Base-by-base conservation (phyloP, 805 yeast species). In the Starmerella ratchasimensis region DNA sequence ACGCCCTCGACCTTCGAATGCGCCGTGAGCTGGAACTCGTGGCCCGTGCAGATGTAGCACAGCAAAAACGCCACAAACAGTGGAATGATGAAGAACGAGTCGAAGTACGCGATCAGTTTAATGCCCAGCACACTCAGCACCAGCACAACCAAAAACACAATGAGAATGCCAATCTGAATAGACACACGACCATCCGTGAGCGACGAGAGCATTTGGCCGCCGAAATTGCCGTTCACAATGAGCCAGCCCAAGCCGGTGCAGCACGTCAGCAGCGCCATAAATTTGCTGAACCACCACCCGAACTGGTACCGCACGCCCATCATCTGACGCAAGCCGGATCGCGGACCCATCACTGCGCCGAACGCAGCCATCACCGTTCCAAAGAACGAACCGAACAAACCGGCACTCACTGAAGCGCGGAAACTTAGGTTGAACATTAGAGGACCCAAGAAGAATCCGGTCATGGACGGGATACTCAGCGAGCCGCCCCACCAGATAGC, bases 401-500 rank as follows among this genome's bases (percentile, higher is more conserved):
- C 93, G 15, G 73, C 62, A 3, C 72, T 58, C 44, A 80, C 50
- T 1, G 80, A 61, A 48, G 80, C 77, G 39, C 60, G 69, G 49
- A 80, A 75, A 10, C 82, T 80, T 17, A 83, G 60, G 2, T 71
- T 78, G 53, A 71, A 83, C 2, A 80, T 52, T 34, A 80, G 55
- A 0, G 93, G 81, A 0, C 93, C 90, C 31, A 81, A 59, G 38
- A 79, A 72, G 52, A 71, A 83, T 1, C 90, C 72, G 1, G 93
- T 78, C 84, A 82, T 80, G 1, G 94, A 80, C 2, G 93, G 76
- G n/a, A 83, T 61, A 0, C 93, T 84, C 35, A 93, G 90, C 41
- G 84, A 70, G 0, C 88, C 94, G 29, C 86, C 74, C n/a, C 80
- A 51, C 94, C 94, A 83, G 30, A 82, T 65, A 2, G 90, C 84